A percentile compares a stretch with the other conserved stretches of the same genome.
These are phyloP conservation scores for Silybum marianum DNA, from an alignment of 129 eudicot species.

Conservation along the genomic window DNA sequence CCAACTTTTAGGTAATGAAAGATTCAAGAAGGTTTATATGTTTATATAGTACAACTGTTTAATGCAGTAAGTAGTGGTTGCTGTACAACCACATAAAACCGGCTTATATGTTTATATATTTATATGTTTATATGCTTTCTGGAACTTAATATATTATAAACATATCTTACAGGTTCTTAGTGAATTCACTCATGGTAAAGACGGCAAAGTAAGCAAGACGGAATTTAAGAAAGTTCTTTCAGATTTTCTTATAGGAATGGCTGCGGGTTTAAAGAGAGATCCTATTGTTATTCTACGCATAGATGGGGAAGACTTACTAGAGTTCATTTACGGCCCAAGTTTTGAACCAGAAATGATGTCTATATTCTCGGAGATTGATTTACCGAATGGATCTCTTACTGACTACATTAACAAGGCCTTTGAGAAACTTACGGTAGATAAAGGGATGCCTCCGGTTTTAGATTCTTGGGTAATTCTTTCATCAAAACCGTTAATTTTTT, in stretches of 20 bases:
- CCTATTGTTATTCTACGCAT: constrained; percentile 91
- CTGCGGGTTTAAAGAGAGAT: constrained; percentile 91
- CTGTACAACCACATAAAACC: not conserved
- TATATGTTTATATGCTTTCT: not conserved
- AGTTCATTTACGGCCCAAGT: constrained; percentile 54
- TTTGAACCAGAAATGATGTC: constrained; percentile 74
- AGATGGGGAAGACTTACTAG: constrained; percentile 86
- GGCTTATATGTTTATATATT: not conserved
- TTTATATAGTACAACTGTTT: constrained; percentile 17
- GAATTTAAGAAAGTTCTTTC: constrained; percentile 84
- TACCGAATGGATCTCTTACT: constrained; percentile 47
- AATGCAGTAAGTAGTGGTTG: constrained; percentile 3
- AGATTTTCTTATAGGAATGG: constrained; percentile 93
- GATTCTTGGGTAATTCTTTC: constrained; percentile 76
- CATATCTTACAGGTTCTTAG: constrained; percentile 64
- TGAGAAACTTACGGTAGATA: constrained; percentile 80
- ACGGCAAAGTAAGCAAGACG: constrained; percentile 73
- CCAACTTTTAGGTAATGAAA: constrained; percentile 28
- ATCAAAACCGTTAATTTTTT: not conserved
- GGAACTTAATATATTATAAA: constrained; percentile 18
- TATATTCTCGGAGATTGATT: constrained; percentile 58
- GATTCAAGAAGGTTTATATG: constrained; percentile 9
- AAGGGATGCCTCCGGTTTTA: constrained; percentile 96
- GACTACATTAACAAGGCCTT: constrained; percentile 70
- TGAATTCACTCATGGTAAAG: constrained; percentile 84